A percentile compares a stretch with the other conserved stretches of the same genome.
These are phyloP conservation scores for Acer negundo DNA, from an alignment of 345 rosid species.

Conservation along the genomic window DNA sequence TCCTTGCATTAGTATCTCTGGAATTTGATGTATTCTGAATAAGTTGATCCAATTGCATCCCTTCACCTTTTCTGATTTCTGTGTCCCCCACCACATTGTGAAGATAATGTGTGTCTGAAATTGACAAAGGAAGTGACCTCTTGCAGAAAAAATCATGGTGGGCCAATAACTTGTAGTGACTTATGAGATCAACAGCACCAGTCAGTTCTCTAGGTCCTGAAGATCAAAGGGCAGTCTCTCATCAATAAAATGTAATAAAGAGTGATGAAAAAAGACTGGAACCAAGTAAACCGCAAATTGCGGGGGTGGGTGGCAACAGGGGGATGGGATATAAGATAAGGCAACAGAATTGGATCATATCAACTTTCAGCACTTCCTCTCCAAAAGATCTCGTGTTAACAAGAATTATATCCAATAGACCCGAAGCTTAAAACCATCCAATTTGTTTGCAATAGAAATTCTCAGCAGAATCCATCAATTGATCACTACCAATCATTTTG, in stretches of 20 bases:
- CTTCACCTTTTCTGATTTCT: conserved; percentile 87
- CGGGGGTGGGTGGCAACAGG: background rate
- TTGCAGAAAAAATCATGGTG: conserved; percentile 88
- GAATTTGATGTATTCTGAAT: conserved; percentile 44
- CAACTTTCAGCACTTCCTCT: background rate
- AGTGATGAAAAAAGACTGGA: background rate
- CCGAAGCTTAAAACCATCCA: background rate
- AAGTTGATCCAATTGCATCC: conserved; percentile 88
- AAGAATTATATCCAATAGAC: background rate
- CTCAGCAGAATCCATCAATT: background rate
- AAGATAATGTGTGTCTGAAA: conserved; percentile 79
- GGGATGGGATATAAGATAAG: background rate
- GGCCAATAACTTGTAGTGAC: conserved; percentile 65
- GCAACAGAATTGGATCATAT: background rate
- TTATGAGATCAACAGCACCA: conserved; percentile 85
- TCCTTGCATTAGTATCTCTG: conserved; percentile 47
- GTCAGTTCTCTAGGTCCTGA: conserved; percentile 79
- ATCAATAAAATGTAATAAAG: background rate
- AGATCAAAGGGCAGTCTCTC: conserved; percentile 16
- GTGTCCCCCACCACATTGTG: conserved; percentile 80
- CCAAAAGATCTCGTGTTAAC: background rate
- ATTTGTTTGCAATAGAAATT: background rate
- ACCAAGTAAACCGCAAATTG: background rate
- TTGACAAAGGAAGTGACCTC: conserved; percentile 72
- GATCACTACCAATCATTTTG: background rate